A percentile compares a stretch with the other conserved stretches of the same genome.
Conservation (phyloP, 108 stramenopile species). For the Nitzschia sp. region DNA sequence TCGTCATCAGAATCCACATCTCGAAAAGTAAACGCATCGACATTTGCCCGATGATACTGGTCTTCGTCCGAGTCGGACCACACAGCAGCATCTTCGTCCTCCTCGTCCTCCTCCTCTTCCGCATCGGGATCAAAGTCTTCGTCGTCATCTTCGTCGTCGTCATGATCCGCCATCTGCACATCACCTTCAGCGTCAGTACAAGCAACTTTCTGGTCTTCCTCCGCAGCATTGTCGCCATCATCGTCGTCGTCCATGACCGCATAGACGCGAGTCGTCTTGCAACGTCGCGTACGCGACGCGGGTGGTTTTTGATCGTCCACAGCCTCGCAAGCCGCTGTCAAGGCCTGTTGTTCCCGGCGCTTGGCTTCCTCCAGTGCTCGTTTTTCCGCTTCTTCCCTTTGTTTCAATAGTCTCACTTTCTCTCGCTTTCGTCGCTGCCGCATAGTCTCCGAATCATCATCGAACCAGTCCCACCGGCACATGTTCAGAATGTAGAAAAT, state of each 20-base stretch:
- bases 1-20: conserved; percentile 50
- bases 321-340: conserved; percentile 4
- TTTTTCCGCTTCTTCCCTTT: conserved; percentile 32
- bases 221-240: conserved; percentile 40
- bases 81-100: conserved; percentile 22
- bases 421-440: conserved; percentile 32
- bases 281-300: not conserved
- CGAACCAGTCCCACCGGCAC: conserved; percentile 88
- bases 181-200: conserved; percentile 18
- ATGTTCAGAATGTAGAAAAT: conserved; percentile 90
- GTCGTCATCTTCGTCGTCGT: conserved; percentile 41
- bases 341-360: not conserved
- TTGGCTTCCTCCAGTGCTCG: conserved; percentile 12
- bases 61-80: conserved; percentile 29
- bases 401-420: conserved; percentile 34
- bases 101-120: conserved; percentile 27
- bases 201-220: conserved; percentile 40
- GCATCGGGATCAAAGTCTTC: conserved; percentile 8
- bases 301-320: conserved; percentile 17
- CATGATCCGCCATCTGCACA: conserved; percentile 31
- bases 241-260: conserved; percentile 20
- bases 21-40: conserved; percentile 25
- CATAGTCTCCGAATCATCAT: conserved; percentile 57
- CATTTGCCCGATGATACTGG: conserved; percentile 22
- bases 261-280: not conserved